Evolutionary conservation across 768 basidiomycete genomes (phyloP).

Genomic region (Tulasnella sp.): DNA sequence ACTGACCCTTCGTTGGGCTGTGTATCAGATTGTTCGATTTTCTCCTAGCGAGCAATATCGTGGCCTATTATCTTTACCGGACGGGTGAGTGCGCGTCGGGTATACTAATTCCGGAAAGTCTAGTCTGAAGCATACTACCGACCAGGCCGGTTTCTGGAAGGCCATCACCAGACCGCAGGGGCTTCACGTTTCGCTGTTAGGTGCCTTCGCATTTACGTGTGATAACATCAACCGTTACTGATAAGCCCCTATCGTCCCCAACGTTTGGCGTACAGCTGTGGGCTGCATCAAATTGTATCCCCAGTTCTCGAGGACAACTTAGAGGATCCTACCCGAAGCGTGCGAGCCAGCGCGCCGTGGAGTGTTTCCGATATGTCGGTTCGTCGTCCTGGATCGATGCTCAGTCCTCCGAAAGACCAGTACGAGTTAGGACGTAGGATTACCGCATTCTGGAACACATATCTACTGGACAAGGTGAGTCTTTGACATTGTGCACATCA

Average conservation of each 20-base stretch:
- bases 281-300: constrained; percentile 16
- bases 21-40: constrained; percentile 10
- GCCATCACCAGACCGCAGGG: constrained; percentile 15
- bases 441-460: constrained; percentile 12
- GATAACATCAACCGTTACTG: background rate
- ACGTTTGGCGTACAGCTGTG: constrained; percentile 1
- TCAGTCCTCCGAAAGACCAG: constrained; percentile 5
- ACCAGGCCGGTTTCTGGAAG: constrained; percentile 14
- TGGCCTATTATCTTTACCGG: constrained; percentile 13
- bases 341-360: constrained; percentile 14
- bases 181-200: constrained; percentile 14
- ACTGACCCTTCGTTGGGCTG: background rate
- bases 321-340: background rate
- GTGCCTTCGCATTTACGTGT: background rate
- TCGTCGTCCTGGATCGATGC: constrained; percentile 14
- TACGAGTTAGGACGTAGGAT: constrained; percentile 6
- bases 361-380: constrained; percentile 19
- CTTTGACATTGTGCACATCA: background rate
- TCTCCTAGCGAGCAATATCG: constrained; percentile 10
- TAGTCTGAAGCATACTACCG: background rate
- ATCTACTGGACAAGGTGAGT: constrained; percentile 13
- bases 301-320: constrained; percentile 6
- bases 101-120: background rate
- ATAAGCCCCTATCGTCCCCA: background rate
- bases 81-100: constrained; percentile 2